Percentiles rank a stretch among this genome's conserved stretches.
These are phyloP conservation scores for Fraxinus albicans DNA, from an alignment of 305 asterid genomes.

Conservation along the genomic window DNA sequence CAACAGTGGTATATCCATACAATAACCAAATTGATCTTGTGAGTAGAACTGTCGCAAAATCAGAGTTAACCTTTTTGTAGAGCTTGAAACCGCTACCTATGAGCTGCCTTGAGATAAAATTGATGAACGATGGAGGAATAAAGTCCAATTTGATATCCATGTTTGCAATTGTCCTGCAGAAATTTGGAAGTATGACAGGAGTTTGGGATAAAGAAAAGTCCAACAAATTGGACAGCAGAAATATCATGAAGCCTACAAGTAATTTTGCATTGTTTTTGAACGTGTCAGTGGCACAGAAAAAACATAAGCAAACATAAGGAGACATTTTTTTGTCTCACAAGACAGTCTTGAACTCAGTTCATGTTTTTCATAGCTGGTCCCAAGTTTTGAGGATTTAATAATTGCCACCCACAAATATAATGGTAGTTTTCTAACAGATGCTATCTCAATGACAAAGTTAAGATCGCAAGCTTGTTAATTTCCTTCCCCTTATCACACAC, in stretches of 20 bases:
- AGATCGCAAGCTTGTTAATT: neutral
- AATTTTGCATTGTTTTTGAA: neutral
- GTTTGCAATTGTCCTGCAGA: conserved; percentile 78
- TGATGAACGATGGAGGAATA: conserved; percentile 74
- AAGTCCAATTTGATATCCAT: conserved; percentile 78
- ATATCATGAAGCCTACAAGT: neutral
- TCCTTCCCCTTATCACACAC: neutral
- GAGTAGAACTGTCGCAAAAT: conserved; percentile 6
- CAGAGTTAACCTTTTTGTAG: conserved; percentile 63
- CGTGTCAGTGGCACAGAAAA: neutral
- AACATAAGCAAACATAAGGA: neutral
- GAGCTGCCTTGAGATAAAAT: conserved; percentile 85
- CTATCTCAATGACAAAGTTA: neutral
- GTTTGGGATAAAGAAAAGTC: neutral
- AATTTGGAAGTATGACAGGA: neutral
- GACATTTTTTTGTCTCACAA: neutral
- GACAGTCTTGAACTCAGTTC: neutral
- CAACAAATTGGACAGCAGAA: neutral
- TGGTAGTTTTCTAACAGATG: neutral
- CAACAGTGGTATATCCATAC: neutral
- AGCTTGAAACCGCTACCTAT: conserved; percentile 91
- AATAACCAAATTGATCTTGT: neutral
- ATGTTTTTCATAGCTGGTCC: neutral
- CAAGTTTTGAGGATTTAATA: neutral
- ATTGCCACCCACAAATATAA: neutral